Evolutionary conservation across 345 rosid genomes (phyloP), one percentile per base, ranked within the genome.

Genomic region (Salix udensis): DNA sequence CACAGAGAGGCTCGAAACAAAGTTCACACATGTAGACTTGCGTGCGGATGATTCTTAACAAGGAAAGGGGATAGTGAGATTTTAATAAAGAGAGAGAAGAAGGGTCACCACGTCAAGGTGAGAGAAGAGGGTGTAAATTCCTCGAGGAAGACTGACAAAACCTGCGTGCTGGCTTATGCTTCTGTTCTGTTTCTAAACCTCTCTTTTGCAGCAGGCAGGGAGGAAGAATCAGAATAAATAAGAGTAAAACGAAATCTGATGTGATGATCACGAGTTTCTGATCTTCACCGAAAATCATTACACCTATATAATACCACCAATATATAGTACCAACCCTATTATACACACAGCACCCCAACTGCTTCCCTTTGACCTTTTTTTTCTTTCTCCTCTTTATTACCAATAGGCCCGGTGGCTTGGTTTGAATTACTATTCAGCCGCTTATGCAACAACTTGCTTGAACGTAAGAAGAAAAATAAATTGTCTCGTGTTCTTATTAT

Each of bases 351-450:
- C 65, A 68, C 34, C 62, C 82, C 90, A 89, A 86, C 92, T 87
- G 89, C 91, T 79, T 79, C 85, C 71, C 91, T 88, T 92, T 91
- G 97, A 92, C 97, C 91, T 86, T 80, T 77, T 76, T 55, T 68
- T 55, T 80, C 71, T 67, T 74, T 62, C 65, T 80, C 71, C 65
- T 75, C 61, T 75, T 68, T 52, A 66, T 48, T 36, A 60, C 73
- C 37, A 40, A 2, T 40, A 40, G 37, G 5, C 37, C 37, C 37
- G 7, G 37, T 34, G 37, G 37, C 7, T 40, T 40, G 12, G 44
- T 40, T 8, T 40, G 44, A 40, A 40, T 34, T 34, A 34, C 36
- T 34, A 0, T 34, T 4, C 36, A 34, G 36, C 36, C 36, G 36
- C 36, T 5, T 34, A 34, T 4, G 0, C 4, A 5, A 4, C 36